phyloP scores from a whole-genome alignment of 768 basidiomycete species.

The Tylopilus rubrobrunneus region DNA sequence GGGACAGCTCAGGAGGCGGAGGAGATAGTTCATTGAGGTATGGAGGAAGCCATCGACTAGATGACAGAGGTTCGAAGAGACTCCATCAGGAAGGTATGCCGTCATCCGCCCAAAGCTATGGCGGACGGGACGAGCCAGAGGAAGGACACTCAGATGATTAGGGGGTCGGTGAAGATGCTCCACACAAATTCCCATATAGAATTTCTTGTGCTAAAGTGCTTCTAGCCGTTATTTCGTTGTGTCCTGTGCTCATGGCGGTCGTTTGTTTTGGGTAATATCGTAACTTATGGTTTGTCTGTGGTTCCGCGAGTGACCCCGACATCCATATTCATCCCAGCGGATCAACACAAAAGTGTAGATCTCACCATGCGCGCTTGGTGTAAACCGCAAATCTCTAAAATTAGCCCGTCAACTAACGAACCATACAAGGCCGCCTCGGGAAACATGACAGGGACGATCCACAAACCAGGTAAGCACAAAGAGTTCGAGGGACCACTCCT shows the following conservation, averaged over 20 bases:
- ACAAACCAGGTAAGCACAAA: conserved; percentile 20
- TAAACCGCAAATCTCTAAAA: conserved; percentile 19
- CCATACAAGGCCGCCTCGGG: conserved; percentile 26
- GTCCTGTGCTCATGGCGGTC: conserved; percentile 17
- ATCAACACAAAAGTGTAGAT: conserved; percentile 30
- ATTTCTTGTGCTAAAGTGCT: conserved; percentile 32
- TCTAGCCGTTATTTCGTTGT: conserved; percentile 14
- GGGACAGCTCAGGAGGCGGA: conserved; percentile 26
- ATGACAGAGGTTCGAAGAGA: conserved; percentile 57
- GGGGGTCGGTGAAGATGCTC: conserved; percentile 24
- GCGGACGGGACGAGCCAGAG: conserved; percentile 31
- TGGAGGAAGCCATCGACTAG: conserved; percentile 35
- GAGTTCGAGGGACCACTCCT: conserved; percentile 8
- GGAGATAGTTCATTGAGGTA: conserved; percentile 33
- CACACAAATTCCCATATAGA: conserved; percentile 27
- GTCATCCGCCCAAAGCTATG: conserved; percentile 23
- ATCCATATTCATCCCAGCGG: conserved; percentile 17
- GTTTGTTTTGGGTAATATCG: conserved; percentile 14
- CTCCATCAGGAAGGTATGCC: conserved; percentile 46
- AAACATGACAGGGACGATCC: conserved; percentile 10
- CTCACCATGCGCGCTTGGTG: conserved; percentile 12
- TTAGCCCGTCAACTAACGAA: conserved; percentile 9
- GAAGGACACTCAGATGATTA: conserved; percentile 32
- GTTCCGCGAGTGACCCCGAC: conserved; percentile 10
- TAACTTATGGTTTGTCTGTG: conserved; percentile 17